Evolutionary conservation across 345 rosid species (phyloP).

Genomic region (Rhodomyrtus tomentosa): DNA sequence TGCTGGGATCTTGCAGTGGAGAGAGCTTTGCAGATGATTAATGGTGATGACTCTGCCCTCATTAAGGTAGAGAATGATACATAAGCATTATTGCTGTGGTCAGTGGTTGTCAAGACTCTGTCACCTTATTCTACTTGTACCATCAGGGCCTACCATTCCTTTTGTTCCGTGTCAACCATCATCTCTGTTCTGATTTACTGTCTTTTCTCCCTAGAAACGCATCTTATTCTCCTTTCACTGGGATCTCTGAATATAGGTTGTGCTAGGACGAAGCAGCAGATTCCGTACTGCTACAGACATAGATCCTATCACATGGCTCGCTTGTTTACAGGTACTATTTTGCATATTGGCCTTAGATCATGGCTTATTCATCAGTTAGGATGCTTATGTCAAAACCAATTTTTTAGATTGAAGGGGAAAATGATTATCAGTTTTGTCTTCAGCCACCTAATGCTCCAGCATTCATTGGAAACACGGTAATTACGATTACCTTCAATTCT

Average conservation of each 20-base stretch:
- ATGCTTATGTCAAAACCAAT: not conserved
- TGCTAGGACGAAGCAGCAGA: constrained; percentile 78
- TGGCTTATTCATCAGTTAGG: not conserved
- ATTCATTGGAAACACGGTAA: constrained; percentile 84
- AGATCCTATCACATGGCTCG: constrained; percentile 73
- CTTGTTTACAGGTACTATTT: constrained; percentile 59
- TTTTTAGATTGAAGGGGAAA: constrained; percentile 65
- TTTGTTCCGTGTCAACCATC: not conserved
- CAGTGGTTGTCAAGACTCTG: not conserved
- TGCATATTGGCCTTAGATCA: not conserved
- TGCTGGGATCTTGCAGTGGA: constrained; percentile 54
- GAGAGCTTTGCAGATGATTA: constrained; percentile 55
- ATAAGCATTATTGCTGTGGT: not conserved
- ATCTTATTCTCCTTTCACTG: not conserved
- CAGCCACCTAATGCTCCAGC: constrained; percentile 89
- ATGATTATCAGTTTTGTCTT: constrained; percentile 81
- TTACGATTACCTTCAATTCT: not conserved
- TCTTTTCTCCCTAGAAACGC: not conserved
- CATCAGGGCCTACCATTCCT: not conserved
- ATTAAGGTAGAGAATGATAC: constrained; percentile 29
- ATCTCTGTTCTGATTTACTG: not conserved
- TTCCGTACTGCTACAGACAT: constrained; percentile 49
- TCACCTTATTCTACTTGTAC: not conserved
- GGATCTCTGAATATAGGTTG: constrained; percentile 43
- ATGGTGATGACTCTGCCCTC: constrained; percentile 35